These are phyloP conservation scores for Fomes fomentarius DNA, from an alignment of 1,284 basidiomycete species.

Conservation along the genomic window DNA sequence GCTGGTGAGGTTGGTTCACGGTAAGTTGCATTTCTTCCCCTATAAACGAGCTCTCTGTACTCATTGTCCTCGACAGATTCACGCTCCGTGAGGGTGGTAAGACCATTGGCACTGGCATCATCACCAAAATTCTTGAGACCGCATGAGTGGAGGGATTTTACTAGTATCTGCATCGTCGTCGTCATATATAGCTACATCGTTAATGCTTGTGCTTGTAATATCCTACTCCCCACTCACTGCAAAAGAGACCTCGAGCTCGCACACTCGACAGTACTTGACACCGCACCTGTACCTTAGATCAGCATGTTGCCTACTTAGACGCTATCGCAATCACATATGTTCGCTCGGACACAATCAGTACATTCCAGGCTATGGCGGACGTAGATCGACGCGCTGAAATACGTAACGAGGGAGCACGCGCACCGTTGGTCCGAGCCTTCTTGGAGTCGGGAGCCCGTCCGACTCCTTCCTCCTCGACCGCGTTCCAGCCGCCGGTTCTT, in stretches of 20 bases:
- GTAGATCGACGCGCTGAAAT: neutral
- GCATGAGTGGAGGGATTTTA: constrained; percentile 23
- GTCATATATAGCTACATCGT: constrained; percentile 19
- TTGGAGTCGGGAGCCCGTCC: constrained; percentile 17
- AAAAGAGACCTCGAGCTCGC: constrained; percentile 30
- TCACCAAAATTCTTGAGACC: constrained; percentile 77
- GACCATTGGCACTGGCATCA: constrained; percentile 91
- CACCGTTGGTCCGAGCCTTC: constrained; percentile 14
- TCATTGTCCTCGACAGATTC: constrained; percentile 55
- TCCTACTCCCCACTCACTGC: constrained; percentile 29
- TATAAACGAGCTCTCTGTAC: neutral
- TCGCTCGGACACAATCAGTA: neutral
- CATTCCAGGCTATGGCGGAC: too few relatives aligned
- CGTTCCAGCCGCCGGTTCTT: neutral
- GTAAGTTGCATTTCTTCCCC: constrained; percentile 37
- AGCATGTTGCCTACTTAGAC: constrained; percentile 23
- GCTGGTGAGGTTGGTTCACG: constrained; percentile 92
- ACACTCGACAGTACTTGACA: constrained; percentile 25
- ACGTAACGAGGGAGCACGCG: constrained; percentile 22
- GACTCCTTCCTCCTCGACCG: constrained; percentile 7
- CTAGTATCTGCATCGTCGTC: constrained; percentile 26
- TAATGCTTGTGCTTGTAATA: constrained; percentile 33
- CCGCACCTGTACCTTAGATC: constrained; percentile 19
- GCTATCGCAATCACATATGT: constrained; percentile 14
- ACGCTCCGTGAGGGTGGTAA: constrained; percentile 97